Base-by-base conservation (phyloP, 2,329 filamentous ascomycete species). In the Alternaria ethzedia region DNA sequence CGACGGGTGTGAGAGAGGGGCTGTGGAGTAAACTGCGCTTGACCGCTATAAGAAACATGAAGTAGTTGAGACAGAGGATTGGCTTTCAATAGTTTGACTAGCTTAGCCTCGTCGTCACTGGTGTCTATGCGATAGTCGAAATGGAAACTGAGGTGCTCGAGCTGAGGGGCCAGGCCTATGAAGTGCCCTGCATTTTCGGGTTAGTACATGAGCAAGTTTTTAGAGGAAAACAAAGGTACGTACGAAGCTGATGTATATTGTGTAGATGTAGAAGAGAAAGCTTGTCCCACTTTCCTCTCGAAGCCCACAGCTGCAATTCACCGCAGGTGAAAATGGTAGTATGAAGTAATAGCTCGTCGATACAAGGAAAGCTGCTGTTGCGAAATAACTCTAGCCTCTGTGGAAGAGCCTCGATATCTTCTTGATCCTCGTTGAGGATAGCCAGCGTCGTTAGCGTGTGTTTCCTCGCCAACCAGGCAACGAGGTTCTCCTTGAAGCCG, bases 241-340 rank as follows among this genome's bases (percentile, higher is more conserved):
- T 49, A 49, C 43, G 30, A 57, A 61, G 36, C 21, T 25, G 30
- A n/a, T 41, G 36, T 49, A 41, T 43, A n/a, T 43, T 47, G 54
- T 11, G 32, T n/a, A 56, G 13, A 20, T 56, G 41, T 10, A 56
- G 41, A 12, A 59, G 13, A 44, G 36, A 44, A 17, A 63, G 44
- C 6, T 49, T 12, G 12, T 56, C 17, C 61, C 61, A 63, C 30
- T 51, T 45, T 43, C 30, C 36, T n/a, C 30, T 36, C 8, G 50
- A 30, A 30, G 49, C 61, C 61, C 61, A 63, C 28, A 59, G 26
- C 21, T 32, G 26, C 21, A 63, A 45, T 36, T 63, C 61, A 28
- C 15, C 13, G 26, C n/a, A 30, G 5, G 56, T 59, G 50, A 63
- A 63, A 6, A 63, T 26, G 6, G 58, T 25, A 15, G 45, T 45